phyloP scores from a whole-genome alignment of 257 asterid species.

The Solanum etuberosum region DNA sequence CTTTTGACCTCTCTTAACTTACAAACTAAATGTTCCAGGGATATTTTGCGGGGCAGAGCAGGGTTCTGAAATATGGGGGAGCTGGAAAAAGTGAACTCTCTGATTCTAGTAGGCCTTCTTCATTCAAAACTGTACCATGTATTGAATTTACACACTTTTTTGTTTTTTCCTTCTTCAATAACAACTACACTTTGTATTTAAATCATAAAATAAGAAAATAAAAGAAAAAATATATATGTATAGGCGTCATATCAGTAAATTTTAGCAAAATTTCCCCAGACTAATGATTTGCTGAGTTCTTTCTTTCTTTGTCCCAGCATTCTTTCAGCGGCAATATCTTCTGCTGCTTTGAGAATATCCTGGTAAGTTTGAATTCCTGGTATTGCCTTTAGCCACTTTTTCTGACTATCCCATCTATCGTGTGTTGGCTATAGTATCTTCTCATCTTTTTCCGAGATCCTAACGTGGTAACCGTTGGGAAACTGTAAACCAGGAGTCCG shows the following conservation, averaged over 20 bases:
- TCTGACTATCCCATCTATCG: not conserved
- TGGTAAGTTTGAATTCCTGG: not conserved
- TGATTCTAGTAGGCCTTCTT: not conserved
- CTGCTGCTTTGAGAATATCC: not conserved
- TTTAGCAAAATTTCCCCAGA: slow-evolving; percentile 1
- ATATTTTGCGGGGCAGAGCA: not conserved
- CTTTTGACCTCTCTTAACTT: not conserved
- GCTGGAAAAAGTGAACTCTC: not conserved
- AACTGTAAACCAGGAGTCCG: slow-evolving; percentile 88
- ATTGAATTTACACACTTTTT: not conserved
- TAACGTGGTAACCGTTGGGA: slow-evolving; percentile 63
- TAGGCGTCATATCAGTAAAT: not conserved
- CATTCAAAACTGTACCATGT: slow-evolving; percentile 2
- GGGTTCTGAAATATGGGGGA: not conserved
- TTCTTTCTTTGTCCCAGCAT: not conserved
- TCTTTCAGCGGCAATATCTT: not conserved
- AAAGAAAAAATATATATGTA: not conserved
- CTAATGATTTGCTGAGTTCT: not conserved
- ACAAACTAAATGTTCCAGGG: not conserved
- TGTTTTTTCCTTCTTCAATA: not conserved
- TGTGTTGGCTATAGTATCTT: not conserved
- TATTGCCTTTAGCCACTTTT: not conserved
- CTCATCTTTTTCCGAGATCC: slow-evolving; percentile 29
- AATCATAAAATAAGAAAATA: not conserved
- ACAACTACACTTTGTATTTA: not conserved